Percentiles rank a stretch among this genome's conserved stretches.
Conservation (phyloP, 2,329 filamentous ascomycete genomes). For the Cadophora sp. region DNA sequence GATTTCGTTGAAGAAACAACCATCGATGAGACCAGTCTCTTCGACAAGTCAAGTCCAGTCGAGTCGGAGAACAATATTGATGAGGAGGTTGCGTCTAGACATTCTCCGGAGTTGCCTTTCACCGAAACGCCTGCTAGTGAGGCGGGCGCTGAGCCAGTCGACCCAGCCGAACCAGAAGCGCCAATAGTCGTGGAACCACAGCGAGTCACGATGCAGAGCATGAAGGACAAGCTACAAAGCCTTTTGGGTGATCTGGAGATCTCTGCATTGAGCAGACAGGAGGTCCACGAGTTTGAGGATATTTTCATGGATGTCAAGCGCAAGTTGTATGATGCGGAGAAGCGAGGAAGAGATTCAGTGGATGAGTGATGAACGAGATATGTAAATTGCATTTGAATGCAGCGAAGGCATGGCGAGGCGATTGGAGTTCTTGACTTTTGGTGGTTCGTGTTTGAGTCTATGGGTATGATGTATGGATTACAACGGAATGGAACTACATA, state of each 20-base stretch:
- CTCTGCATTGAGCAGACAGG: slow-evolving; percentile 65
- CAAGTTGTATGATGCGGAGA: slow-evolving; percentile 74
- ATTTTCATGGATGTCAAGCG: slow-evolving; percentile 80
- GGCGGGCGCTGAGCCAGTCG: not conserved
- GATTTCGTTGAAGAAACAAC: slow-evolving; percentile 29
- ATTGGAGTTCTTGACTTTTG: slow-evolving; percentile 34
- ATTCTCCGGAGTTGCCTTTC: not conserved
- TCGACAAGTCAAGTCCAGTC: slow-evolving; percentile 4
- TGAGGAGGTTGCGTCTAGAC: slow-evolving; percentile 13
- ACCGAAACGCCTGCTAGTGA: not conserved
- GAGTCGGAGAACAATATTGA: not conserved
- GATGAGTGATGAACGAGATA: slow-evolving; percentile 19
- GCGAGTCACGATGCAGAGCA: slow-evolving; percentile 45
- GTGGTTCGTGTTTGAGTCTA: not conserved
- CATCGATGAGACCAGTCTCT: slow-evolving; percentile 21
- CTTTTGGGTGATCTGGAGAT: slow-evolving; percentile 66
- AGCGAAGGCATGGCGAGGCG: slow-evolving; percentile 32
- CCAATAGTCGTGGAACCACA: not conserved
- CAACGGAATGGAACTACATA: not conserved
- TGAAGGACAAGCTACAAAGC: slow-evolving; percentile 62
- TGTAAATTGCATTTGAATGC: slow-evolving; percentile 5
- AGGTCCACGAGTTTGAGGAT: slow-evolving; percentile 77
- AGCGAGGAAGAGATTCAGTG: slow-evolving; percentile 53
- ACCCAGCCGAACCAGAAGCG: not conserved
- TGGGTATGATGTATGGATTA: not conserved